phyloP scores from a whole-genome alignment of 495 filamentous ascomycete species.

The Xylaria nigripes region DNA sequence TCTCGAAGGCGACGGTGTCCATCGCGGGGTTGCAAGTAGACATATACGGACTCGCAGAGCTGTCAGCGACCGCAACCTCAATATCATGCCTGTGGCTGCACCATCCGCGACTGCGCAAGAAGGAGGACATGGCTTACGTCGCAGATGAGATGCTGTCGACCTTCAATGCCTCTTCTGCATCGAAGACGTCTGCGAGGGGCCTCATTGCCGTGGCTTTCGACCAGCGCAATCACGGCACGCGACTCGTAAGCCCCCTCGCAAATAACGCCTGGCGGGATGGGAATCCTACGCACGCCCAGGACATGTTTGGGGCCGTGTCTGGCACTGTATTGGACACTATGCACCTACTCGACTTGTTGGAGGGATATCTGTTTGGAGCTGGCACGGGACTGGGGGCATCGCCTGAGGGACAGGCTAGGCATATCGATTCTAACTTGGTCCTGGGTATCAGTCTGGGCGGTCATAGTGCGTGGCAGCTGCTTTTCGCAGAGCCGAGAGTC shows the following conservation, averaged over 20 bases:
- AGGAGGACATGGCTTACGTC: slow-evolving; percentile 57
- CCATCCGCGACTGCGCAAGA: slow-evolving; percentile 62
- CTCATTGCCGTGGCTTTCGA: slow-evolving; percentile 80
- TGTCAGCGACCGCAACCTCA: slow-evolving; percentile 39
- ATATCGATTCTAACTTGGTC: slow-evolving; percentile 62
- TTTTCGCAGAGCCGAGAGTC: slow-evolving; percentile 71
- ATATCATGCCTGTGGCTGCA: slow-evolving; percentile 80
- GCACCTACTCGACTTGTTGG: slow-evolving; percentile 61
- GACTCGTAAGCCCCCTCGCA: slow-evolving; percentile 47
- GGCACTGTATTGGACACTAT: slow-evolving; percentile 71
- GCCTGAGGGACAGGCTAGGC: slow-evolving; percentile 18
- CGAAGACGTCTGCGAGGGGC: slow-evolving; percentile 27
- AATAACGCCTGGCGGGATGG: slow-evolving; percentile 75
- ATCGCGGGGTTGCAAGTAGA: slow-evolving; percentile 71
- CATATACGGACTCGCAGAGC: slow-evolving; percentile 71
- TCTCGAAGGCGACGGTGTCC: slow-evolving; percentile 53
- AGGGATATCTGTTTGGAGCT: slow-evolving; percentile 62
- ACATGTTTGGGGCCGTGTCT: slow-evolving; percentile 28
- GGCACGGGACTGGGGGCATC: slow-evolving; percentile 23
- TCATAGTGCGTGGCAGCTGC: slow-evolving; percentile 75
- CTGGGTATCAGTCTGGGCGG: slow-evolving; percentile 81
- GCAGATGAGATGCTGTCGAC: slow-evolving; percentile 31
- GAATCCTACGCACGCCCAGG: slow-evolving; percentile 60
- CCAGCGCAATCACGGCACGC: slow-evolving; percentile 78
- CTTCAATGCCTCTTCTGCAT: slow-evolving; percentile 20